Base-by-base conservation (phyloP, 2,329 filamentous ascomycete genomes). In the Epichloe brachyelytri region DNA sequence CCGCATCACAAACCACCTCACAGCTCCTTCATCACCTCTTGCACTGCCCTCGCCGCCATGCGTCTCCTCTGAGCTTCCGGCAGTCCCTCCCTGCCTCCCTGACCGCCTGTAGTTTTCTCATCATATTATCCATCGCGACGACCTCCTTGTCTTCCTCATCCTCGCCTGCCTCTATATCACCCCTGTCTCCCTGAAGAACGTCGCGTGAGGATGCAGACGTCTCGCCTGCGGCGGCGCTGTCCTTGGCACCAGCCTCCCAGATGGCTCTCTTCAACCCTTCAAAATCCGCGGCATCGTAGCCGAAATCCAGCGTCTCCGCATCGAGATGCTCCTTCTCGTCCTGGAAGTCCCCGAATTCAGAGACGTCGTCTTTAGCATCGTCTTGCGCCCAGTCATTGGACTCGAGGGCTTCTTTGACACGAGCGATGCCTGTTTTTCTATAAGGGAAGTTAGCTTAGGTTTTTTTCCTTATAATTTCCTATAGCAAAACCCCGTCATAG, bases 11-110 rank as follows among this genome's bases (percentile, higher is more conserved):
- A 17, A 22, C 0, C 14, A 37, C 33, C 22, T 60, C 54, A 78
- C 33, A 81, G 54, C 46, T 80, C 76, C 58, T 73, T 77, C 80
- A 85, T 83, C 34, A 84, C 77, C 58, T 85, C 80, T 12, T 70
- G 72, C 3, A 85, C 79, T 0, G 80, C 80, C 57, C 75, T 75
- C 20, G 76, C 76, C 3, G 81, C 81, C 66, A 83, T 71, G 54
- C 71, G 73, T 62, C 73, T 78, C 57, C 79, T 72, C 65, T 85
- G 78, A 26, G 77, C 76, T 59, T 80, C 77, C 1, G 78, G 71
- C 63, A 85, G 61, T 8, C 77, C 78, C 12, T 77, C 74, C 74
- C 79, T 55, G 79, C 73, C 50, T 84, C 80, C 60, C 73, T 67
- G 8, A 78, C 78, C 1, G 79, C 79, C 63, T 80, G 78, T 54